phyloP scores from a whole-genome alignment of 1,284 basidiomycete genomes.

The Trametes hirsuta region DNA sequence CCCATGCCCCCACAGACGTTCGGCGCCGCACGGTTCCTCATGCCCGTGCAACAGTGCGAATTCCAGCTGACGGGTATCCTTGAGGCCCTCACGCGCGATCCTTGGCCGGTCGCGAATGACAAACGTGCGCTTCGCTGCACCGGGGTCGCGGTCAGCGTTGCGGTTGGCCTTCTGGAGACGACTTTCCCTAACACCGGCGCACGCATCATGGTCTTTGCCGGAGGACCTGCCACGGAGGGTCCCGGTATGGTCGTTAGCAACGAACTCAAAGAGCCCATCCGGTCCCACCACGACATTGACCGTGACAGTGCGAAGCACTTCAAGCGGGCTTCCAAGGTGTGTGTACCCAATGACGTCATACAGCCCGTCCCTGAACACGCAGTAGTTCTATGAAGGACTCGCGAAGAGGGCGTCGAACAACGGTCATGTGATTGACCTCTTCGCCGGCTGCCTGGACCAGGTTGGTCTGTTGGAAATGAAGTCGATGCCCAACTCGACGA shows the following conservation, averaged over 20 bases:
- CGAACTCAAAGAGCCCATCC: conserved; percentile 96
- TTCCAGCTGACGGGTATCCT: conserved; percentile 96
- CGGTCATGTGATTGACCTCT: conserved; percentile 94
- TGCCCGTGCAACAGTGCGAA: conserved; percentile 93
- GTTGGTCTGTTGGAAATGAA: conserved; percentile 99
- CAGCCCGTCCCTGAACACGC: conserved; percentile 9
- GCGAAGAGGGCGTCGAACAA: conserved; percentile 95
- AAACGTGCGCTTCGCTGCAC: conserved; percentile 96
- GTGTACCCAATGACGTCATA: conserved; percentile 20
- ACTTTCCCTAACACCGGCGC: conserved; percentile 97
- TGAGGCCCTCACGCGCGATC: conserved; percentile 88
- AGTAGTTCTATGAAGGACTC: conserved; percentile 92
- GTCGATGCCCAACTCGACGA: conserved; percentile 92
- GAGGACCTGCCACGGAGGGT: conserved; percentile 96
- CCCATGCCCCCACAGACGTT: conserved; percentile 83
- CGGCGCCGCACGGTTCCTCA: conserved; percentile 91
- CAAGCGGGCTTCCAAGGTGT: conserved; percentile 93
- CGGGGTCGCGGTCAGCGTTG: conserved; percentile 93
- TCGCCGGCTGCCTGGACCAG: conserved; percentile 98
- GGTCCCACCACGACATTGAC: conserved; percentile 99
- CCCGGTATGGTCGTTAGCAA: conserved; percentile 97
- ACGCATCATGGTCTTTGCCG: conserved; percentile 95
- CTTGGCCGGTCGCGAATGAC: conserved; percentile 97
- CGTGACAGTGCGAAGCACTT: conserved; percentile 97
- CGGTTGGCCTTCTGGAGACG: conserved; percentile 94